Percentiles rank a stretch among this genome's conserved stretches.
Evolutionary conservation across 2,329 filamentous ascomycete species (phyloP).

Genomic region (Monosporascus sp.): DNA sequence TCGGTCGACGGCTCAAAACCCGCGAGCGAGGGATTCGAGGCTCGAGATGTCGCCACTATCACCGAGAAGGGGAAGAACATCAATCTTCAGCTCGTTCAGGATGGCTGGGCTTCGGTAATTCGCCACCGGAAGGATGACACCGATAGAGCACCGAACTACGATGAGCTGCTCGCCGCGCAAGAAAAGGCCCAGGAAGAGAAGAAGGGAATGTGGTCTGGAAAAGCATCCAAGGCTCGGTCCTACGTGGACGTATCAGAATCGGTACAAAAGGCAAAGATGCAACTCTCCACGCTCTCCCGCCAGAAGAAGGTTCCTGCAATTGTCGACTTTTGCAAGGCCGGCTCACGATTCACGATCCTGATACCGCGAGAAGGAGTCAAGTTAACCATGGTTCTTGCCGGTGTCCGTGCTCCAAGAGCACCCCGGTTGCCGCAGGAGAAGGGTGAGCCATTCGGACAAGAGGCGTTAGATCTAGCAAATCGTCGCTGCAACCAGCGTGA

Average conservation of each 20-base stretch:
- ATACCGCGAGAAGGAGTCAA: constrained; percentile 91
- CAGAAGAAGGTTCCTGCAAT: constrained; percentile 90
- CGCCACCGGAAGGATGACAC: constrained; percentile 92
- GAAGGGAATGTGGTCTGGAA: constrained; percentile 93
- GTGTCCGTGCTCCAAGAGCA: constrained; percentile 84
- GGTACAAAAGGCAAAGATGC: constrained; percentile 91
- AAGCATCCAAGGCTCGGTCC: constrained; percentile 74
- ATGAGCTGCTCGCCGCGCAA: constrained; percentile 76
- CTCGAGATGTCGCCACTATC: constrained; percentile 89
- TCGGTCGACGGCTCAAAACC: constrained; percentile 87
- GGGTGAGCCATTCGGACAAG: constrained; percentile 89
- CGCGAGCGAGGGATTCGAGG: constrained; percentile 84
- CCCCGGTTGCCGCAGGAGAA: constrained; percentile 71
- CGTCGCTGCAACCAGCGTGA: constrained; percentile 88
- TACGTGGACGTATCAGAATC: constrained; percentile 89
- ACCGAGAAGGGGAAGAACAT: constrained; percentile 81
- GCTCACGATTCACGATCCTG: constrained; percentile 85
- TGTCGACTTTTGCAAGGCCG: constrained; percentile 97
- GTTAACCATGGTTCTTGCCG: constrained; percentile 88
- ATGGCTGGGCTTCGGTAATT: constrained; percentile 89
- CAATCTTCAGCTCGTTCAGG: constrained; percentile 78
- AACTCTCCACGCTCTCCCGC: constrained; percentile 78
- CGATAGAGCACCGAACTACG: constrained; percentile 90
- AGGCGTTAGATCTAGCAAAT: constrained; percentile 88
- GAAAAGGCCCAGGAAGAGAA: constrained; percentile 78